Evolutionary conservation across 2,329 filamentous ascomycete genomes (phyloP), one percentile per base, ranked within the genome.

Genomic region (Xylaria sp.): DNA sequence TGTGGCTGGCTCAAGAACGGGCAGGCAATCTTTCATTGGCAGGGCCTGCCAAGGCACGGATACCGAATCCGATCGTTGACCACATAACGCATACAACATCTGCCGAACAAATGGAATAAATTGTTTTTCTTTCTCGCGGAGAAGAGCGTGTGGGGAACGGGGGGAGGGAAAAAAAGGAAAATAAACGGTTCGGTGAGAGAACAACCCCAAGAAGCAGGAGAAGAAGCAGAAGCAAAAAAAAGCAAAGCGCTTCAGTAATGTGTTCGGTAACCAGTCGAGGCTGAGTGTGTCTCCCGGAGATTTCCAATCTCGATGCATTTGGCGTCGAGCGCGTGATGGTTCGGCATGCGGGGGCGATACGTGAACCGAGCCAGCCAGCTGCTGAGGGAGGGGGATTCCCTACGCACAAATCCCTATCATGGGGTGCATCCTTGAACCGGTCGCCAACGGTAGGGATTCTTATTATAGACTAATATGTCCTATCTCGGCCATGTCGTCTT

Each of bases 311-410:
- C 9, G 18, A 54, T 23, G 16, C 50, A 49, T 58, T 56, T 46
- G 55, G 59, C 53, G 59, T 52, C 51, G 59, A 34, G 58, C 60
- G 57, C 61, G 59, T 63, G 61, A 63, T 55, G 46, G 54, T 39
- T 50, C 5, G 30, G 30, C 52, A 58, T 63, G 61, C 61, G 61
- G 59, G 61, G 61, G 60, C 61, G 53, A 56, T 49, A 52, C 11
- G 11, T 19, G 50, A 61, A 63, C 55, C 59, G 53, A 59, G 61
- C 53, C 35, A 59, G 53, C 61, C 54, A 61, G 47, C 48, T 51
- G 42, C 30, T 16, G 53, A 57, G 55, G 55, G 50, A 55, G 52
- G 58, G 42, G 54, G 51, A 11, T 54, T 23, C 57, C 54, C 54
- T 50, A 60, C 56, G 44, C 58, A 30, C 23, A 30, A 30, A 30